Evolutionary conservation across 2,329 filamentous ascomycete species (phyloP).

Genomic region (Fusarium burgessii): DNA sequence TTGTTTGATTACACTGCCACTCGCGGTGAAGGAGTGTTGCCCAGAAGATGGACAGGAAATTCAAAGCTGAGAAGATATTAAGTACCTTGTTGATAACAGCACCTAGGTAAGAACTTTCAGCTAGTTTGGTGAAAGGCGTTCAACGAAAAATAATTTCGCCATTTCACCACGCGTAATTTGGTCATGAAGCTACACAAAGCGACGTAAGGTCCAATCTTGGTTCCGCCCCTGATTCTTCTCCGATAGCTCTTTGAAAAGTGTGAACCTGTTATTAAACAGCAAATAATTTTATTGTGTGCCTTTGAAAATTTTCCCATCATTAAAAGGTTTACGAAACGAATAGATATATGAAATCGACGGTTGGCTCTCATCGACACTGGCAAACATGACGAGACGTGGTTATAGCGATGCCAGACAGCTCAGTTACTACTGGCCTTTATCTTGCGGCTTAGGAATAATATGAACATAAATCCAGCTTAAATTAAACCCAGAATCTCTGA

Average conservation of each 20-base stretch:
- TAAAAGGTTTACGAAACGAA: background rate
- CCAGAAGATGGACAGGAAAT: background rate
- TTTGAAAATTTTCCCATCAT: accelerated
- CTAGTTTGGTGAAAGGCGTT: background rate
- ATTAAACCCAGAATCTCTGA: background rate
- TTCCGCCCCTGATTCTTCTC: background rate
- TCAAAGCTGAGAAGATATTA: background rate
- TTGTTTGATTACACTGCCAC: background rate
- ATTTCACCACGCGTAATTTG: background rate
- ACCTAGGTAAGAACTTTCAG: background rate
- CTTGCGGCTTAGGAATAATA: background rate
- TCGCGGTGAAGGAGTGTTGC: background rate
- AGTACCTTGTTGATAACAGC: background rate
- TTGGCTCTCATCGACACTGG: background rate
- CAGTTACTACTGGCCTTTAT: background rate
- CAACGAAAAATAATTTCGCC: background rate
- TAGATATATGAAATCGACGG: background rate
- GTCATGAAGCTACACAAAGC: background rate
- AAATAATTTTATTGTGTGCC: background rate
- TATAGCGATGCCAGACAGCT: background rate
- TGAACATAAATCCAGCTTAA: background rate
- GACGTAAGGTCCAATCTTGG: background rate
- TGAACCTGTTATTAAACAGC: background rate
- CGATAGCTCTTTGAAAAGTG: background rate
- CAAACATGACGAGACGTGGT: background rate